Evolutionary conservation across 257 asterid species (phyloP).

Genomic region (Parsonsia alboflavescens): DNA sequence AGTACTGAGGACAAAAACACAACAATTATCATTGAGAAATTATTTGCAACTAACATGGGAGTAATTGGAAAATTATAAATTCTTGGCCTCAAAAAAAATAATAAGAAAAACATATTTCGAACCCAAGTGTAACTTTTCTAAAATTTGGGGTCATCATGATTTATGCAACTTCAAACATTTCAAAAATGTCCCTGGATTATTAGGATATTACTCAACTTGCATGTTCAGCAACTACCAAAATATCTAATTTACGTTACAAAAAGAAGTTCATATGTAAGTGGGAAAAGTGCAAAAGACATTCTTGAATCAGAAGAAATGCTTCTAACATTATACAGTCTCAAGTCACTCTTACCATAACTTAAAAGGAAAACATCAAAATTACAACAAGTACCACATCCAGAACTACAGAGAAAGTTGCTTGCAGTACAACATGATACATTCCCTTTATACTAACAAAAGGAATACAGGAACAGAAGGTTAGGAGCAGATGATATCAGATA

Average conservation of each 20-base stretch:
- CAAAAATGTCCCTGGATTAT: not conserved
- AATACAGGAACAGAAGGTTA: not conserved
- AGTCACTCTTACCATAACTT: not conserved
- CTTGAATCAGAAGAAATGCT: not conserved
- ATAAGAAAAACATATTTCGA: not conserved
- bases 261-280: not conserved
- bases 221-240: not conserved
- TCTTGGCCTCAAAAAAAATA: not conserved
- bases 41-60: not conserved
- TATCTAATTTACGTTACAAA: not conserved
- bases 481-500: not conserved
- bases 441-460: not conserved
- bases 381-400: not conserved
- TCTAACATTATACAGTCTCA: not conserved
- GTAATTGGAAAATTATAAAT: not conserved
- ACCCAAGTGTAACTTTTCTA: not conserved
- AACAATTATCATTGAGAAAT: too few species aligned
- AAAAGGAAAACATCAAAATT: not conserved
- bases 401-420: not conserved
- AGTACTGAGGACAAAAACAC: too few species aligned
- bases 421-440: not conserved
- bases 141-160: not conserved
- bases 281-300: not conserved
- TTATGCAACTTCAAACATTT: not conserved
- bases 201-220: not conserved